Conservation (phyloP, 1,139 yeast species). For the Nakaseomyces nivariensis region DNA sequence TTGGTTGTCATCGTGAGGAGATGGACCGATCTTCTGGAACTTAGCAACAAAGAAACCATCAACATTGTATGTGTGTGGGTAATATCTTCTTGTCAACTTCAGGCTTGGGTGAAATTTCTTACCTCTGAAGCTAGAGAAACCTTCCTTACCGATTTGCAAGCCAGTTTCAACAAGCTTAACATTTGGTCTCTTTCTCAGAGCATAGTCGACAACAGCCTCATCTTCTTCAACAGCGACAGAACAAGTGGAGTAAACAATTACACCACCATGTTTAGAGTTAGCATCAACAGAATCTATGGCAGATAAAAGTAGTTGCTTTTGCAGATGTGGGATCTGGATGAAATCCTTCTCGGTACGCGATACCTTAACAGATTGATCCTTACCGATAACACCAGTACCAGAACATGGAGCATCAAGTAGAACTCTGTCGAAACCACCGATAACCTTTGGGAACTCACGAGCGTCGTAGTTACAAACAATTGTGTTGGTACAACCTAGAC, state of each 20-base stretch:
- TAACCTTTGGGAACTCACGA: conserved; percentile 94
- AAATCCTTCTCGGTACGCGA: conserved; percentile 94
- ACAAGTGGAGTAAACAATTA: conserved; percentile 95
- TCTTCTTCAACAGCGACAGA: conserved; percentile 97
- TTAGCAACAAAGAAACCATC: conserved; percentile 98
- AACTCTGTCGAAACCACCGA: conserved; percentile 95
- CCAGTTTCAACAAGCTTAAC: conserved; percentile 91
- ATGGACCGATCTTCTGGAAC: conserved; percentile 81
- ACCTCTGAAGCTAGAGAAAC: conserved; percentile 88
- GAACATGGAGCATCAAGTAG: conserved; percentile 98
- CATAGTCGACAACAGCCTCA: conserved; percentile 98
- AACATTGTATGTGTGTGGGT: conserved; percentile 96
- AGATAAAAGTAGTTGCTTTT: conserved; percentile 81
- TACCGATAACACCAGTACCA: conserved; percentile 98
- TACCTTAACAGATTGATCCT: conserved; percentile 90
- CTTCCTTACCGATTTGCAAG: conserved; percentile 91
- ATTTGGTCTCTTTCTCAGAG: conserved; percentile 90
- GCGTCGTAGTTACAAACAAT: conserved; percentile 98
- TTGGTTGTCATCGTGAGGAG: conserved; percentile 73
- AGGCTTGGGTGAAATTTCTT: conserved; percentile 75
- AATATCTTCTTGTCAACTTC: conserved; percentile 82
- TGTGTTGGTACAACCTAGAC: conserved; percentile 93
- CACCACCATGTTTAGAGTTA: conserved; percentile 82
- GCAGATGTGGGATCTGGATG: conserved; percentile 92
- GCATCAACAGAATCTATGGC: conserved; percentile 98